A percentile compares a stretch with the other conserved stretches of the same genome.
Evolutionary conservation across 306 rosid species (phyloP).

Genomic region (Erythrophleum fordii): DNA sequence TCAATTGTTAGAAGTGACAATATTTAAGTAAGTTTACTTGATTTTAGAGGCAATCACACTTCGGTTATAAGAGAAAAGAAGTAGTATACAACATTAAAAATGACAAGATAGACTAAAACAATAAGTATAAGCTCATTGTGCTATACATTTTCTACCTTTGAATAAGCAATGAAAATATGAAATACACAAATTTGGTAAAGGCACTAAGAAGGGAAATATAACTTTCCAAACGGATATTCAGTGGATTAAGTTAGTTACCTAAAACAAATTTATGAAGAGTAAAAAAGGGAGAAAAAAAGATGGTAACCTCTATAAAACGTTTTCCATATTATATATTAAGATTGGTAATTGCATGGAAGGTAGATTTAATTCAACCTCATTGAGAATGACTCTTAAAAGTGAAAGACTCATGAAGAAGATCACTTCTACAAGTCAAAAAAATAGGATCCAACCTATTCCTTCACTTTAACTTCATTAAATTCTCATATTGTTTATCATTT

Average conservation of each 20-base stretch:
- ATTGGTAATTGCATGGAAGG: constrained; percentile 29
- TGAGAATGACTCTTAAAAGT: too few species aligned
- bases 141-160: background rate
- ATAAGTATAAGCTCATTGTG: background rate
- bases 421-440: background rate
- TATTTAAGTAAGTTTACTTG: too few species aligned
- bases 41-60: too few species aligned
- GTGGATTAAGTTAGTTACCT: background rate
- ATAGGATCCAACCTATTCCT: constrained; percentile 38
- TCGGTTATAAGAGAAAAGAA: background rate
- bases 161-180: background rate
- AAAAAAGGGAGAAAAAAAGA: background rate
- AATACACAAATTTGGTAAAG: background rate
- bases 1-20: too few species aligned
- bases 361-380: background rate
- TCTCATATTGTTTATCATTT: constrained; percentile 50
- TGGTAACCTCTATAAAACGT: constrained; percentile 23
- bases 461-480: constrained; percentile 37
- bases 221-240: background rate
- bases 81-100: background rate
- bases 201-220: background rate
- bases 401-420: background rate
- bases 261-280: background rate
- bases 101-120: background rate
- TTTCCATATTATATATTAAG: constrained; percentile 9